These are phyloP conservation scores for Verticillium nubilum DNA, from an alignment of 2,329 filamentous ascomycete genomes.

Conservation along the genomic window DNA sequence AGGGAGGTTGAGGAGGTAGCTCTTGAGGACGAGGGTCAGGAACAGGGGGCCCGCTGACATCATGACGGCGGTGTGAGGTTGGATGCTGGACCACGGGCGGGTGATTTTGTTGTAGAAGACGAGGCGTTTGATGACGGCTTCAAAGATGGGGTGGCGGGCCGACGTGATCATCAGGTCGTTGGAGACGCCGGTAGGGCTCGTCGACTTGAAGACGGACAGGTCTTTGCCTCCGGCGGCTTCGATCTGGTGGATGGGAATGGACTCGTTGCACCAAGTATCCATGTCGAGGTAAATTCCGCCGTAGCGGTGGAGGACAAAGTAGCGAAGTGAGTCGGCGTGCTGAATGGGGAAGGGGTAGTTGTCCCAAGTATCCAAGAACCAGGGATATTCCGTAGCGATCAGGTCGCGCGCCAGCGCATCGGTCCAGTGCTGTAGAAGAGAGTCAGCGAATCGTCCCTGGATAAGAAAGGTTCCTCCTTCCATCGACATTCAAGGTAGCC, in stretches of 20 bases:
- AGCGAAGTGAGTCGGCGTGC: slow-evolving; percentile 66
- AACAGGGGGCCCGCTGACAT: slow-evolving; percentile 72
- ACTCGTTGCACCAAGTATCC: slow-evolving; percentile 24
- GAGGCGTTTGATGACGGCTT: slow-evolving; percentile 62
- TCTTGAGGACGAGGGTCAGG: slow-evolving; percentile 69
- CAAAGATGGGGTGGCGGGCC: slow-evolving; percentile 69
- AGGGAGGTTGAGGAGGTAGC: slow-evolving; percentile 55
- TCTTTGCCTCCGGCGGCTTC: slow-evolving; percentile 11
- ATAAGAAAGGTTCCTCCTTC: not conserved
- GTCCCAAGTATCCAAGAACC: slow-evolving; percentile 66
- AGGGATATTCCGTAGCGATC: slow-evolving; percentile 63
- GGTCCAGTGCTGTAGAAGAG: slow-evolving; percentile 59
- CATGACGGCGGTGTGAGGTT: slow-evolving; percentile 72
- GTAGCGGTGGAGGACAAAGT: slow-evolving; percentile 67
- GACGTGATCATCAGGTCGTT: slow-evolving; percentile 76
- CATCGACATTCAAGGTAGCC: not conserved
- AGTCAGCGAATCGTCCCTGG: not conserved
- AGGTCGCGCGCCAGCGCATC: slow-evolving; percentile 62
- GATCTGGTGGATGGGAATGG: slow-evolving; percentile 20
- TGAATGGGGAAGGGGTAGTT: slow-evolving; percentile 67
- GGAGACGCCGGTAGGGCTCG: slow-evolving; percentile 70
- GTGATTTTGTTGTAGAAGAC: slow-evolving; percentile 50
- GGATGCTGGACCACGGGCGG: slow-evolving; percentile 59
- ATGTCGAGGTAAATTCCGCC: slow-evolving; percentile 69
- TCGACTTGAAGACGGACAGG: slow-evolving; percentile 31